These are phyloP conservation scores for Penstemon davidsonii DNA, from an alignment of 257 asterid species.

Conservation along the genomic window DNA sequence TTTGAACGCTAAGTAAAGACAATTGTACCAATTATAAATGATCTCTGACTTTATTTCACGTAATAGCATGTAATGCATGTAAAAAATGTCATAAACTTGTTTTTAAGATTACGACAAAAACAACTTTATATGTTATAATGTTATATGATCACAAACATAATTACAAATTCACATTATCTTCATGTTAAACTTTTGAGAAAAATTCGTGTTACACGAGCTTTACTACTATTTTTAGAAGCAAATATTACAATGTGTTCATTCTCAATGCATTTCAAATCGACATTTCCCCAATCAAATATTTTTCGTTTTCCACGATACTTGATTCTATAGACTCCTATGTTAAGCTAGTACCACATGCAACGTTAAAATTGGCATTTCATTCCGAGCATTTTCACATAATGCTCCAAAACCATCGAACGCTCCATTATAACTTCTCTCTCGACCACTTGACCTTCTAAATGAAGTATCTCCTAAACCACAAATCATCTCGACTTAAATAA, in stretches of 20 bases:
- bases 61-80: neutral
- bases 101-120: neutral
- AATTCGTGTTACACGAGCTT: neutral
- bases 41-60: neutral
- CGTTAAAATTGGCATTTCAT: conserved; percentile 10
- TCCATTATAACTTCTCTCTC: conserved; percentile 12
- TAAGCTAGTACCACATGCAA: conserved; percentile 20
- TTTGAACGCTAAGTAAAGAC: neutral
- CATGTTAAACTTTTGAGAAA: neutral
- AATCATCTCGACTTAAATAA: neutral
- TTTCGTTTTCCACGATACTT: conserved; percentile 33
- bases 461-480: conserved; percentile 32
- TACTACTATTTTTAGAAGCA: neutral
- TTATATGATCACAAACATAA: neutral
- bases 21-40: neutral
- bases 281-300: conserved; percentile 26
- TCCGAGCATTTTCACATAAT: conserved; percentile 31
- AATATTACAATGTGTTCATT: conserved; percentile 54
- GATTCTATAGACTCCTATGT: conserved; percentile 30
- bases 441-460: conserved; percentile 49
- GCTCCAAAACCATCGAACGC: conserved; percentile 32
- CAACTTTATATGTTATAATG: too few relatives aligned
- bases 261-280: conserved; percentile 33
- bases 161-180: neutral
- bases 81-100: neutral